Evolutionary conservation across 1,284 basidiomycete species (phyloP).

Genomic region (Austropuccinia psidii): DNA sequence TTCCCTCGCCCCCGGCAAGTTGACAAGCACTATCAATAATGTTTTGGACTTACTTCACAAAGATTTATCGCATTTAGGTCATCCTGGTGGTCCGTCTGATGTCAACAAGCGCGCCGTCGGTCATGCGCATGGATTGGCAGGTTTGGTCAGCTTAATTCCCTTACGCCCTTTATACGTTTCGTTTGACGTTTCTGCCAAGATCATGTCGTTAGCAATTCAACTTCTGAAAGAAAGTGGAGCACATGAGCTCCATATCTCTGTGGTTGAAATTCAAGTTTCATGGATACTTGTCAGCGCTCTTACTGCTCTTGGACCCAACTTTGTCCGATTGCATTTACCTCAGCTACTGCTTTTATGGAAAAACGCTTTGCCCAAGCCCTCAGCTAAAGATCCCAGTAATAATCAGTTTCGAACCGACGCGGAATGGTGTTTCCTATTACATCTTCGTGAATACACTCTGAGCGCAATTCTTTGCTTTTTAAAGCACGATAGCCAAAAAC

Average conservation of each 20-base stretch:
- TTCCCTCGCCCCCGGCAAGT: slow-evolving; percentile 70
- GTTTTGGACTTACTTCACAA: slow-evolving; percentile 56
- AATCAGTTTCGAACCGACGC: slow-evolving; percentile 58
- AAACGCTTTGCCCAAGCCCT: slow-evolving; percentile 90
- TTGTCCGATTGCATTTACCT: slow-evolving; percentile 81
- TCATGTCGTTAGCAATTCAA: slow-evolving; percentile 81
- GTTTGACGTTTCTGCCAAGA: slow-evolving; percentile 81
- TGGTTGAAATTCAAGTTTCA: slow-evolving; percentile 81
- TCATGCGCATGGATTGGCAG: slow-evolving; percentile 78
- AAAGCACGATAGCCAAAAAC: slow-evolving; percentile 52
- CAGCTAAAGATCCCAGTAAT: slow-evolving; percentile 61
- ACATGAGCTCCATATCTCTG: slow-evolving; percentile 73
- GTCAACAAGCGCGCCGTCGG: slow-evolving; percentile 58
- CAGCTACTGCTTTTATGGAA: slow-evolving; percentile 92
- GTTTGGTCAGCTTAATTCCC: slow-evolving; percentile 75
- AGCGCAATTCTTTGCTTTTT: slow-evolving; percentile 82
- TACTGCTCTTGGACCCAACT: slow-evolving; percentile 86
- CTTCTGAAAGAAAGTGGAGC: slow-evolving; percentile 84
- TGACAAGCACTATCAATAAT: slow-evolving; percentile 65
- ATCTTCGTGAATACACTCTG: slow-evolving; percentile 82
- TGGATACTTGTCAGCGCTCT: slow-evolving; percentile 87
- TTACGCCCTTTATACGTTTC: slow-evolving; percentile 86
- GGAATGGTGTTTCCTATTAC: slow-evolving; percentile 87
- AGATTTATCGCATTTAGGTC: slow-evolving; percentile 57
- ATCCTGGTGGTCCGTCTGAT: slow-evolving; percentile 62